Percentiles rank a stretch among this genome's conserved stretches.
Evolutionary conservation across 2,329 filamentous ascomycete species (phyloP).

Genomic region (Dothistroma septosporum): DNA sequence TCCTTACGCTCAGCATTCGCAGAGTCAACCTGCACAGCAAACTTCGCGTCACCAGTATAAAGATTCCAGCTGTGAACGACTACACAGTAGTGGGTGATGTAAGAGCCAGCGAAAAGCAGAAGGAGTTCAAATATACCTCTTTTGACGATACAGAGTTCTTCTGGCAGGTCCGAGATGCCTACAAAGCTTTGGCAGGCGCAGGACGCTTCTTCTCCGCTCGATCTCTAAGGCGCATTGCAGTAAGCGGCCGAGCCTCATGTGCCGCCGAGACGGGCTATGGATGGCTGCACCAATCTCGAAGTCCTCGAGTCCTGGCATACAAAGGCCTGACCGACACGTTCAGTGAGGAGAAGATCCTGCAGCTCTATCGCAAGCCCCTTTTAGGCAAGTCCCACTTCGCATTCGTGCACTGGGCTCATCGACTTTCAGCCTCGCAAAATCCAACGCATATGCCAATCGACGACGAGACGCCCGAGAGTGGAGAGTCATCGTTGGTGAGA

Average conservation of each 20-base stretch:
- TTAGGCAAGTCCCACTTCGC: slow-evolving; percentile 38
- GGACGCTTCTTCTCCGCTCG: slow-evolving; percentile 32
- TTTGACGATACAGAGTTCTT: slow-evolving; percentile 37
- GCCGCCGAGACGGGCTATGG: slow-evolving; percentile 30
- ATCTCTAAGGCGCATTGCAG: slow-evolving; percentile 29
- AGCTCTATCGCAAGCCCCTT: slow-evolving; percentile 33
- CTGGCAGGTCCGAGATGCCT: slow-evolving; percentile 26
- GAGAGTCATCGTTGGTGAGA: slow-evolving; percentile 18
- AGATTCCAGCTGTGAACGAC: slow-evolving; percentile 30
- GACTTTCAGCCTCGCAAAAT: slow-evolving; percentile 29
- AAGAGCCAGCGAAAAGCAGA: slow-evolving; percentile 15
- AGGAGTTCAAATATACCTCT: slow-evolving; percentile 24
- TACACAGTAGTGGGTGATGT: slow-evolving; percentile 23
- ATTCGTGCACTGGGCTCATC: slow-evolving; percentile 44
- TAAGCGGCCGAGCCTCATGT: slow-evolving; percentile 25
- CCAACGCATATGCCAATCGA: background rate
- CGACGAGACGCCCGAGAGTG: slow-evolving; percentile 7
- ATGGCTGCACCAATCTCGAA: slow-evolving; percentile 28
- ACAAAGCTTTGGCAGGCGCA: slow-evolving; percentile 27
- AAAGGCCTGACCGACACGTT: slow-evolving; percentile 35
- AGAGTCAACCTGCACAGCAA: slow-evolving; percentile 25
- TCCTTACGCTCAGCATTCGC: slow-evolving; percentile 33
- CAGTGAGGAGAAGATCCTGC: slow-evolving; percentile 39
- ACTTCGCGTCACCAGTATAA: slow-evolving; percentile 26
- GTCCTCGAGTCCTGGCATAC: slow-evolving; percentile 30